These are phyloP conservation scores for Phytomonas sp. DNA, from an alignment of 208 protist genomes.

Conservation along the genomic window DNA sequence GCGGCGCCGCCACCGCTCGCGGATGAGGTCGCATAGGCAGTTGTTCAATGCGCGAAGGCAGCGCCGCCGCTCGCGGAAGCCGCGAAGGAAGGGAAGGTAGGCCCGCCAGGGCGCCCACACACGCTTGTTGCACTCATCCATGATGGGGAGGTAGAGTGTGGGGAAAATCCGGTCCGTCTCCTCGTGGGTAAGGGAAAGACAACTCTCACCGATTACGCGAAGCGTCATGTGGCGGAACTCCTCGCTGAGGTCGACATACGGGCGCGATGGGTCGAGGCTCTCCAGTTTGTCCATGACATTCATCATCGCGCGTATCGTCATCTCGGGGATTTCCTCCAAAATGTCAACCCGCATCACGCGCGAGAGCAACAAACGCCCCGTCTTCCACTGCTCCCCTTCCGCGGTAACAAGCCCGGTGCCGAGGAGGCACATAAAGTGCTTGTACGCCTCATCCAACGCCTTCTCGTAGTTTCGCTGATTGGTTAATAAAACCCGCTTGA, in stretches of 20 bases:
- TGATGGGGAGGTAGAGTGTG: slow-evolving; percentile 82
- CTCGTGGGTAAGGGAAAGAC: slow-evolving; percentile 67
- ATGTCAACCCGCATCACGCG: slow-evolving; percentile 84
- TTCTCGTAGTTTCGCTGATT: slow-evolving; percentile 84
- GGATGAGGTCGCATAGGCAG: slow-evolving; percentile 70
- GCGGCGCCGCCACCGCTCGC: slow-evolving; percentile 44
- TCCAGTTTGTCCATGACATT: slow-evolving; percentile 61
- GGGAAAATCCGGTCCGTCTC: slow-evolving; percentile 86
- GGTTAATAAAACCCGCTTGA: slow-evolving; percentile 79
- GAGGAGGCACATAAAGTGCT: slow-evolving; percentile 86
- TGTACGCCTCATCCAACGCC: slow-evolving; percentile 74
- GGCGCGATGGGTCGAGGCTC: slow-evolving; percentile 7
- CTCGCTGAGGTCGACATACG: slow-evolving; percentile 76
- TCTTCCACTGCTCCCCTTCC: slow-evolving; percentile 85
- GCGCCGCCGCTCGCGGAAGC: slow-evolving; percentile 46
- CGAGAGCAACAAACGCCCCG: slow-evolving; percentile 70
- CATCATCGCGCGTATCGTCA: slow-evolving; percentile 55
- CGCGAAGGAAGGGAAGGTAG: slow-evolving; percentile 71
- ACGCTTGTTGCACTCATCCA: slow-evolving; percentile 84
- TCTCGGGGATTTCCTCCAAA: slow-evolving; percentile 68
- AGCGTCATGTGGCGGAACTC: slow-evolving; percentile 89
- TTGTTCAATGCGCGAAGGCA: slow-evolving; percentile 72
- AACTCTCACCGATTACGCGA: slow-evolving; percentile 82
- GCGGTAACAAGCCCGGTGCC: slow-evolving; percentile 81
- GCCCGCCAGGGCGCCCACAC: slow-evolving; percentile 85